Conservation (phyloP, 1,139 yeast genomes). For the Candida albicans region DNA sequence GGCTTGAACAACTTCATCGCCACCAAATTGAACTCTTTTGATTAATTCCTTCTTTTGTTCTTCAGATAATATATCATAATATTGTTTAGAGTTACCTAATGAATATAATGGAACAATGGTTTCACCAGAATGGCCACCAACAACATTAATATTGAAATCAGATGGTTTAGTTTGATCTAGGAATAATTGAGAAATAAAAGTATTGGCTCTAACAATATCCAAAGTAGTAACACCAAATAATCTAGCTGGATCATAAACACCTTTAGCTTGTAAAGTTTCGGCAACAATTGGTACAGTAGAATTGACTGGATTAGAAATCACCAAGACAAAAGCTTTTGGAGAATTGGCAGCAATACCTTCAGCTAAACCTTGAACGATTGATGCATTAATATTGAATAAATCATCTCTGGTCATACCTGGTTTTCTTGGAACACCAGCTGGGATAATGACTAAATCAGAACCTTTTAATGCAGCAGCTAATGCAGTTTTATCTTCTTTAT, state of each 20-base stretch:
- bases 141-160: constrained; percentile 73
- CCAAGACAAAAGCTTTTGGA: constrained; percentile 84
- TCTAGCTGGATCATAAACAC: constrained; percentile 88
- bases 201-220: constrained; percentile 90
- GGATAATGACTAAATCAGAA: constrained; percentile 87
- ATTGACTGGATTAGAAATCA: constrained; percentile 97
- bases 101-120: constrained; percentile 96
- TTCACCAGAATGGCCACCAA: constrained; percentile 99
- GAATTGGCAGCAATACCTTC: constrained; percentile 81
- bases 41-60: constrained; percentile 70
- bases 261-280: constrained; percentile 83
- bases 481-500: constrained; percentile 70
- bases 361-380: constrained; percentile 90
- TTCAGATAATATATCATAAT: constrained; percentile 45
- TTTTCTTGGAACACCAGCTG: constrained; percentile 99
- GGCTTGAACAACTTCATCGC: constrained; percentile 98
- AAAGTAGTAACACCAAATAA: constrained; percentile 97
- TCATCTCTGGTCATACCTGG: constrained; percentile 99
- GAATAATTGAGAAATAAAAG: constrained; percentile 77
- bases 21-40: constrained; percentile 96
- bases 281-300: constrained; percentile 98
- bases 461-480: constrained; percentile 73
- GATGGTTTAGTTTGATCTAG: constrained; percentile 57
- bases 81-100: constrained; percentile 44
- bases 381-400: constrained; percentile 94